phyloP scores from a whole-genome alignment of 108 stramenopile genomes.

The Mediolabrus comicus region DNA sequence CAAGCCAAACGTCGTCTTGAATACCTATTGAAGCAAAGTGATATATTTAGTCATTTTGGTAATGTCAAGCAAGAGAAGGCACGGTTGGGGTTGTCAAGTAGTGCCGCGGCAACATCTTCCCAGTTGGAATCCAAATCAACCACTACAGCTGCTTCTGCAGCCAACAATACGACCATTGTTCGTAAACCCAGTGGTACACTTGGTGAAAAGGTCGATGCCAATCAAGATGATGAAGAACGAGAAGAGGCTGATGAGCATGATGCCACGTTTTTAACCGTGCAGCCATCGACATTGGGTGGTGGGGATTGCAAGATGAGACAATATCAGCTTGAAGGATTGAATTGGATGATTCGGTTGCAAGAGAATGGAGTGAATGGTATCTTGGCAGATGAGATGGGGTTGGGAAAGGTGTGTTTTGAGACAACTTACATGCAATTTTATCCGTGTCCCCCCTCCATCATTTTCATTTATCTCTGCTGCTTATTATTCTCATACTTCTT shows the following conservation, averaged over 20 bases:
- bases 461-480: not conserved
- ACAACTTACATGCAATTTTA: not conserved
- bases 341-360: conserved; percentile 93
- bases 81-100: conserved; percentile 47
- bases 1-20: conserved; percentile 90
- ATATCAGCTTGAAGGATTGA: conserved; percentile 93
- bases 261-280: conserved; percentile 72
- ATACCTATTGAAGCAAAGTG: conserved; percentile 93
- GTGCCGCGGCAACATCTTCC: not conserved
- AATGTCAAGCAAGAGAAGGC: conserved; percentile 72
- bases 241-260: conserved; percentile 82
- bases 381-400: conserved; percentile 83
- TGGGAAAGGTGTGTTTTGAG: conserved; percentile 63
- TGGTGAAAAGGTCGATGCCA: conserved; percentile 1
- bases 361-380: conserved; percentile 93
- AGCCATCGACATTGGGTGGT: conserved; percentile 74
- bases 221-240: conserved; percentile 35
- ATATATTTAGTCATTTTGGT: conserved; percentile 97
- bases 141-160: not conserved
- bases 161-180: not conserved
- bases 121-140: not conserved
- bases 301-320: conserved; percentile 82
- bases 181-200: conserved; percentile 14
- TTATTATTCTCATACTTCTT: not conserved
- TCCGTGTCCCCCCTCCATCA: not conserved